Conservation (phyloP, 208 protist genomes). For the Herpetomonas tarakana region DNA sequence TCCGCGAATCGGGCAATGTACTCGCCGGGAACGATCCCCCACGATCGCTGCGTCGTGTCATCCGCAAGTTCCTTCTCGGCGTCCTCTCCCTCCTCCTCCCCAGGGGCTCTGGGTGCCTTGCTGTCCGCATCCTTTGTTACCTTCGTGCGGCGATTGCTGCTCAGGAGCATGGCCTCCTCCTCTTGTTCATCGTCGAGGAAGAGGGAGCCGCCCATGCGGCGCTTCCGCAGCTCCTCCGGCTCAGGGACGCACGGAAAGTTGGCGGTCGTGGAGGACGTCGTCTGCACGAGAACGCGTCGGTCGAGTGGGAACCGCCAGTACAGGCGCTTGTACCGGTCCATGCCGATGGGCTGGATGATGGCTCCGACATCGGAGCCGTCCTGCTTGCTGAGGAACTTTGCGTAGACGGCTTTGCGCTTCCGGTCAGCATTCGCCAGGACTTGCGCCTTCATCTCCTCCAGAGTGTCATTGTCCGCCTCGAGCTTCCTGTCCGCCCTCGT, state of each 20-base stretch:
- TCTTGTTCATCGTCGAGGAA: slow-evolving; percentile 58
- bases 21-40: slow-evolving; percentile 60
- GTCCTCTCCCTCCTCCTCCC: not conserved
- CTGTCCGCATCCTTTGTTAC: not conserved
- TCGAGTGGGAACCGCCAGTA: slow-evolving; percentile 89
- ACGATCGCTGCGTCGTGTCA: slow-evolving; percentile 28
- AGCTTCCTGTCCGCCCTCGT: slow-evolving; percentile 13
- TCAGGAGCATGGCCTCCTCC: slow-evolving; percentile 1
- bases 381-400: slow-evolving; percentile 24
- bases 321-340: slow-evolving; percentile 81
- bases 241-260: slow-evolving; percentile 35
- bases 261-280: slow-evolving; percentile 22
- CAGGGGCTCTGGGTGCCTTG: too few relatives aligned
- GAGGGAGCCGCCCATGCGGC: slow-evolving; percentile 8
- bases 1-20: slow-evolving; percentile 58
- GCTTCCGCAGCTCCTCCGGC: slow-evolving; percentile 28
- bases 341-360: slow-evolving; percentile 69
- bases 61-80: not conserved
- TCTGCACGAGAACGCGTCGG: slow-evolving; percentile 63
- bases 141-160: not conserved
- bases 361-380: slow-evolving; percentile 55
- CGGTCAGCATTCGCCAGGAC: slow-evolving; percentile 33
- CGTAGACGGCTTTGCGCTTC: slow-evolving; percentile 33
- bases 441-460: slow-evolving; percentile 24
- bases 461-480: slow-evolving; percentile 1